Conservation (phyloP, 2,329 filamentous ascomycete genomes). For the Mycosphaerella sp. region DNA sequence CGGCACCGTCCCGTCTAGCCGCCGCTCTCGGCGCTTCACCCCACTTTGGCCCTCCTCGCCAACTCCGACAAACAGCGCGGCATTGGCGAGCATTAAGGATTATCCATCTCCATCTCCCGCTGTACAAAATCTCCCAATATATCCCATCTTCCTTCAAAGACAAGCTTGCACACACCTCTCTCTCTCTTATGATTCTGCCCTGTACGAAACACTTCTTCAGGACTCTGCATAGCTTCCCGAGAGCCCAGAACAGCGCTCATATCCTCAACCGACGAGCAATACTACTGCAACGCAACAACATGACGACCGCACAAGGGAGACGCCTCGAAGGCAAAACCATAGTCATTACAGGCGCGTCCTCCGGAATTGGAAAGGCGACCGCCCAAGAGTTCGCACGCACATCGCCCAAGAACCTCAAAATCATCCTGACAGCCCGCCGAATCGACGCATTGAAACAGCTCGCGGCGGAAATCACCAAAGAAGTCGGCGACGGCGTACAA, state of each 20-base stretch:
- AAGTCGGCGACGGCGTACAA: conserved; percentile 73
- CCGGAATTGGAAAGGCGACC: conserved; percentile 75
- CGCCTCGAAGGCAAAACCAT: conserved; percentile 92
- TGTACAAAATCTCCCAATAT: conserved; percentile 3
- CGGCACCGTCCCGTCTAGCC: no score
- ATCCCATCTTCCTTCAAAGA: background rate
- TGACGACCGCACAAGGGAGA: conserved; percentile 65
- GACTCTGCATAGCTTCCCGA: conserved; percentile 7
- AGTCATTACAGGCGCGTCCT: conserved; percentile 84
- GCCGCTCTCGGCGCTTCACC: background rate
- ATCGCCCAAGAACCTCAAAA: conserved; percentile 67
- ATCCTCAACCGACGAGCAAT: background rate
- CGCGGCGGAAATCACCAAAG: conserved; percentile 65
- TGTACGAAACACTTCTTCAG: conserved; percentile 11
- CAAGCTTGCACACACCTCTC: background rate
- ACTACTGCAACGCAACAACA: conserved; percentile 43
- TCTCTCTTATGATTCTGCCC: conserved; percentile 14
- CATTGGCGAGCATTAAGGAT: conserved; percentile 9
- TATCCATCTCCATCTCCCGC: conserved; percentile 14
- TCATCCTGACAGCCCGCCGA: conserved; percentile 84
- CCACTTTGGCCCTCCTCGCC: conserved; percentile 5
- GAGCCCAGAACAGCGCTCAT: background rate
- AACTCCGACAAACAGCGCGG: conserved; percentile 3
- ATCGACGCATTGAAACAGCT: conserved; percentile 71
- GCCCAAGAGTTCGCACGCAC: conserved; percentile 93